phyloP scores from a whole-genome alignment of 2,329 filamentous ascomycete genomes.

The Venturia pyrina region DNA sequence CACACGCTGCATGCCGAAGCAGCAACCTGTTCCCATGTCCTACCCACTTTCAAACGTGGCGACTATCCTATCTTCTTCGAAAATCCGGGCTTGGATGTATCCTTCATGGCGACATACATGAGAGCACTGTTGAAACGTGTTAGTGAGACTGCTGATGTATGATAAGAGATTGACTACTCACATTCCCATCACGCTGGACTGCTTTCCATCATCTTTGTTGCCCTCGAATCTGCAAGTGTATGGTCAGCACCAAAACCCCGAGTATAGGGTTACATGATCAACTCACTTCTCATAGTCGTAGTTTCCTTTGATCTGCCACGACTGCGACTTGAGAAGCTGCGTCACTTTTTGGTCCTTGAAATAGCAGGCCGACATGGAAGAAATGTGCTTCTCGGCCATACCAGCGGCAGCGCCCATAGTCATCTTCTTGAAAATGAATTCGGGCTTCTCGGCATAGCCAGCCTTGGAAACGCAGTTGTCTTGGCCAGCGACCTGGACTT shows the following conservation, averaged over 20 bases:
- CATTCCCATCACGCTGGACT: slow-evolving; percentile 8
- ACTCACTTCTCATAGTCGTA: slow-evolving; percentile 11
- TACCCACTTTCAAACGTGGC: neutral
- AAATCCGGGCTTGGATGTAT: neutral
- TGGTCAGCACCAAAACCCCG: neutral
- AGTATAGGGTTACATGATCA: neutral
- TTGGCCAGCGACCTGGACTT: slow-evolving; percentile 5
- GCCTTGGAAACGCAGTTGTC: neutral
- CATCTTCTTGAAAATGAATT: slow-evolving; percentile 3
- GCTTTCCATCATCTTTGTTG: slow-evolving; percentile 9
- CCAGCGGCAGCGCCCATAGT: neutral
- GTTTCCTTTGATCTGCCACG: slow-evolving; percentile 8
- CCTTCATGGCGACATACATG: slow-evolving; percentile 8
- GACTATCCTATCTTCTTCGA: neutral
- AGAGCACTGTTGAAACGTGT: neutral
- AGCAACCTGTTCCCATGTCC: too few species aligned
- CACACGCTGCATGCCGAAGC: neutral
- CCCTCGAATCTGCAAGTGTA: neutral
- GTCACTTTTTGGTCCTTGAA: neutral
- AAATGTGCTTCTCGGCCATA: slow-evolving; percentile 1
- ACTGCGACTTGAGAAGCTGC: neutral
- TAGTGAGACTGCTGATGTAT: neutral
- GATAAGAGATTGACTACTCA: neutral
- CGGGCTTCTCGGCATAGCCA: neutral
- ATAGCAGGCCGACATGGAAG: slow-evolving; percentile 1